Evolutionary conservation across 2,329 filamentous ascomycete species (phyloP).

Genomic region (Arthrinium puccinioides): DNA sequence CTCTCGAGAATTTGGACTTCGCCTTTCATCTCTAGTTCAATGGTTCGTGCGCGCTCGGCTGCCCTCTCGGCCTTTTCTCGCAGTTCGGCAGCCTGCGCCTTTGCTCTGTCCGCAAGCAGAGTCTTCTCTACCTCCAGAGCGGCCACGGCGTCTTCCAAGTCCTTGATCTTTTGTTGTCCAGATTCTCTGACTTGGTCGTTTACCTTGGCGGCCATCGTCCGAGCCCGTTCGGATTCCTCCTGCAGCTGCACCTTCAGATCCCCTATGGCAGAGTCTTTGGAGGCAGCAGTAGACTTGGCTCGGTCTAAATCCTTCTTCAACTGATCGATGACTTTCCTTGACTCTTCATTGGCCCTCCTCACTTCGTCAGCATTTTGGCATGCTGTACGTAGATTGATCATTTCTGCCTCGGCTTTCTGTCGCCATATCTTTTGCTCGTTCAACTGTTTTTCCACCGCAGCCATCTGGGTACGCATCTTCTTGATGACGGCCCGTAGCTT

Average conservation of each 20-base stretch:
- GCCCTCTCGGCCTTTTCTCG: slow-evolving; percentile 67
- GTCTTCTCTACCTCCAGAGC: slow-evolving; percentile 75
- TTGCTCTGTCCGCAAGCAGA: slow-evolving; percentile 56
- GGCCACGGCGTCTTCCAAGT: slow-evolving; percentile 49
- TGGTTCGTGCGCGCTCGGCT: slow-evolving; percentile 58
- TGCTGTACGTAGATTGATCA: slow-evolving; percentile 37
- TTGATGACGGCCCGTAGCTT: slow-evolving; percentile 79
- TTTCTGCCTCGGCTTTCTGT: slow-evolving; percentile 49
- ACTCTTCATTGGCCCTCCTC: slow-evolving; percentile 46
- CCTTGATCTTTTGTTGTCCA: slow-evolving; percentile 46
- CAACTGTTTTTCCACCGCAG: slow-evolving; percentile 58
- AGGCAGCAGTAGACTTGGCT: slow-evolving; percentile 55
- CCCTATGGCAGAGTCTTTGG: slow-evolving; percentile 57
- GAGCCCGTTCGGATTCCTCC: slow-evolving; percentile 58
- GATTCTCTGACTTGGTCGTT: slow-evolving; percentile 61
- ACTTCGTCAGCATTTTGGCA: slow-evolving; percentile 42
- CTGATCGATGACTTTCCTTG: slow-evolving; percentile 17
- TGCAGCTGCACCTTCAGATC: slow-evolving; percentile 65
- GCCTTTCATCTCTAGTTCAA: slow-evolving; percentile 72
- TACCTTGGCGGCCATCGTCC: slow-evolving; percentile 58
- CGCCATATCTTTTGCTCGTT: slow-evolving; percentile 51
- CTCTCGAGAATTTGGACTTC: slow-evolving; percentile 75
- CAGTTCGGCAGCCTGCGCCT: slow-evolving; percentile 64
- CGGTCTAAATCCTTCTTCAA: slow-evolving; percentile 38
- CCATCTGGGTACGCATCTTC: slow-evolving; percentile 62